Conservation (phyloP, 345 rosid species). For the Eucalyptus lansdowneana region DNA sequence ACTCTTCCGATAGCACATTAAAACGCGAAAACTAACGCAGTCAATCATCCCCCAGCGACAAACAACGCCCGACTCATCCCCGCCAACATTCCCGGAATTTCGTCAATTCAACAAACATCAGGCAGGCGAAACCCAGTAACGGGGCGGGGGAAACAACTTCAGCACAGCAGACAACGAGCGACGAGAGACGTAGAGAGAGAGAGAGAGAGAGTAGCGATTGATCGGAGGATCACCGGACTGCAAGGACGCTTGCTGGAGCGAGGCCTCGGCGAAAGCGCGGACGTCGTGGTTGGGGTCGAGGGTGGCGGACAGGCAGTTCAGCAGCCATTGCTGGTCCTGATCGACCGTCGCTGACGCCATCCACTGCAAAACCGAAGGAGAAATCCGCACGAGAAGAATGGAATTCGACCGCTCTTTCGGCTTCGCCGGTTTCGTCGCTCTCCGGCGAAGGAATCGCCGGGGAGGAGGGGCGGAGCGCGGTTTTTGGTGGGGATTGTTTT, state of each 20-base stretch:
- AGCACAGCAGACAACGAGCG: neutral
- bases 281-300: constrained; percentile 75
- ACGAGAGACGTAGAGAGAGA: neutral
- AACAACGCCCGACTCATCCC: neutral
- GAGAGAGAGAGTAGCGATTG: neutral
- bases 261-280: constrained; percentile 83
- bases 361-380: neutral
- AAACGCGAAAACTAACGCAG: neutral
- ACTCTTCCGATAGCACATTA: neutral
- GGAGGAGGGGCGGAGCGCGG: neutral
- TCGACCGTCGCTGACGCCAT: constrained; percentile 12
- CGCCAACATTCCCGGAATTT: neutral
- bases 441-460: neutral
- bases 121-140: neutral
- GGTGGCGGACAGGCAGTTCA: constrained; percentile 74
- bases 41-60: neutral
- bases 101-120: neutral
- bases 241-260: constrained; percentile 72
- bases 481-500: neutral
- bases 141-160: neutral
- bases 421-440: neutral
- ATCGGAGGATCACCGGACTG: constrained; percentile 52
- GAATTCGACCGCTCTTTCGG: neutral
- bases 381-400: neutral
- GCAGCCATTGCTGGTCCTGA: constrained; percentile 86